Percentiles rank a stretch among this genome's conserved stretches.
Conservation (phyloP, 306 rosid species). For the Prunus davidiana region DNA sequence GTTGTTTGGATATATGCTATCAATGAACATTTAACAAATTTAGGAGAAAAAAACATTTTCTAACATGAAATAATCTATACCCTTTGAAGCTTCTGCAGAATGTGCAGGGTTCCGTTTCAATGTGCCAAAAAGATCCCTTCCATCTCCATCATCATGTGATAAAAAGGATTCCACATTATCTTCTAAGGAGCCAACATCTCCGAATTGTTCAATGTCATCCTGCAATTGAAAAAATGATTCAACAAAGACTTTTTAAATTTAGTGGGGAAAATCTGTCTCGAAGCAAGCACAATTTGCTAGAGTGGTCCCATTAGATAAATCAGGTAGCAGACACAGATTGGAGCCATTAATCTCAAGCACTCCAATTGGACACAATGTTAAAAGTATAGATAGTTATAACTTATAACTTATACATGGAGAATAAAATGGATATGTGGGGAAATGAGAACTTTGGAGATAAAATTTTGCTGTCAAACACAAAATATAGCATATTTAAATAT, state of each 20-base stretch:
- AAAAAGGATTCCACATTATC: slow-evolving; percentile 92
- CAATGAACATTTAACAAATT: background rate
- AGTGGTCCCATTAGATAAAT: background rate
- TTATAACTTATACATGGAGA: background rate
- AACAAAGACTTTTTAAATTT: background rate
- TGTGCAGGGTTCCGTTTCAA: slow-evolving; percentile 76
- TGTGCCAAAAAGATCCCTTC: slow-evolving; percentile 81
- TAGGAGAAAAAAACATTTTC: background rate
- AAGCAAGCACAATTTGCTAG: too few relatives aligned
- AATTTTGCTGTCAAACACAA: background rate
- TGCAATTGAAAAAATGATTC: slow-evolving; percentile 31
- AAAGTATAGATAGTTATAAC: background rate
- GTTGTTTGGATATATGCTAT: background rate
- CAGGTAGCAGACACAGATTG: background rate
- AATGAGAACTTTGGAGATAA: background rate
- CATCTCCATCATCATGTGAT: slow-evolving; percentile 87
- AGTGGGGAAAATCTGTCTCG: background rate
- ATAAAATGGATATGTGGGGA: background rate
- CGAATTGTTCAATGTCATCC: slow-evolving; percentile 91
- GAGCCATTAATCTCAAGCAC: background rate
- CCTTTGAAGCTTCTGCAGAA: slow-evolving; percentile 75
- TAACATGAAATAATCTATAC: slow-evolving; percentile 43
- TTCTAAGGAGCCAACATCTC: slow-evolving; percentile 88
- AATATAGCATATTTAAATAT: background rate
- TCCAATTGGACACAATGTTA: background rate